Percentiles rank a stretch among this genome's conserved stretches.
Conservation (phyloP, 805 yeast species). For the Candida nonsorbophila region DNA sequence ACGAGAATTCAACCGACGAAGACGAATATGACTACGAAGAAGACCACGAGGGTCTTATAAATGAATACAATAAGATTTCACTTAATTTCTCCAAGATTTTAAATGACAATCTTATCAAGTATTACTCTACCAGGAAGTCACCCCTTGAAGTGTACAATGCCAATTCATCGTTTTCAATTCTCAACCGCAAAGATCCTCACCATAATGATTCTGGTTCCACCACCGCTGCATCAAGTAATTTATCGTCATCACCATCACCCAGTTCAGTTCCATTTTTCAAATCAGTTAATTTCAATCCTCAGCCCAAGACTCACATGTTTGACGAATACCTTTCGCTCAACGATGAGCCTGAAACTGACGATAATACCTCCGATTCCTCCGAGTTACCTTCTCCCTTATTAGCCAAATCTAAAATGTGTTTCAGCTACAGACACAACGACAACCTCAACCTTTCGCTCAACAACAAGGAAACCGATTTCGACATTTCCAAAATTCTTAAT, state of each 20-base stretch:
- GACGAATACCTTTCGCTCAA: constrained; percentile 29
- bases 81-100: constrained; percentile 32
- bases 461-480: constrained; percentile 14
- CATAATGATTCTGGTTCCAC: too few relatives aligned
- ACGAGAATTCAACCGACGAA: constrained; percentile 3
- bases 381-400: constrained; percentile 6
- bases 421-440: constrained; percentile 31
- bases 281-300: constrained; percentile 28
- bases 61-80: constrained; percentile 9
- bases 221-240: too few relatives aligned
- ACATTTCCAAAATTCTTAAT: constrained; percentile 28
- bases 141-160: constrained; percentile 23
- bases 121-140: constrained; percentile 20
- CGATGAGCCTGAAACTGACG: constrained; percentile 14
- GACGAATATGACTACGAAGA: constrained; percentile 11
- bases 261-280: constrained; percentile 25
- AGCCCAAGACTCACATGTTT: constrained; percentile 20
- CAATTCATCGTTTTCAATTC: constrained; percentile 3
- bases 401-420: constrained; percentile 23
- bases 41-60: constrained; percentile 2
- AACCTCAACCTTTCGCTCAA: constrained; percentile 31
- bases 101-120: constrained; percentile 32
- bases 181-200: too few relatives aligned
- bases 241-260: background rate
- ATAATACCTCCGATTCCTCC: too few relatives aligned